Conservation (phyloP, 495 filamentous ascomycete species). For the Podospora tetraspora region DNA sequence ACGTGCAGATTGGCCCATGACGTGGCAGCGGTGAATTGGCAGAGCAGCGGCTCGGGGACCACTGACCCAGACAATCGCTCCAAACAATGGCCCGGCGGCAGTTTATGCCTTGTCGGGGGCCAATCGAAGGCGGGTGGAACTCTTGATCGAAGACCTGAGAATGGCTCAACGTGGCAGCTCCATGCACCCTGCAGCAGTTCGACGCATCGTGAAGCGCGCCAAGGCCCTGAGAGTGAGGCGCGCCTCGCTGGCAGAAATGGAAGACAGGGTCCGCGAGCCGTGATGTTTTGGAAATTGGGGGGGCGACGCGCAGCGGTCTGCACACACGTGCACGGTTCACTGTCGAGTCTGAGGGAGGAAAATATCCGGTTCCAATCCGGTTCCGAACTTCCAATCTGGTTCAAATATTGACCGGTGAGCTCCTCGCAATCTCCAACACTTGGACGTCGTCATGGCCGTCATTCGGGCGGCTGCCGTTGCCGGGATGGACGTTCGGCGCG, state of each 20-base stretch:
- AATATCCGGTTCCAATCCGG: background rate
- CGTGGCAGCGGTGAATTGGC: constrained; percentile 10
- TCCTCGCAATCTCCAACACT: background rate
- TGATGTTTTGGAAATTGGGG: background rate
- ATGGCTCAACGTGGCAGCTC: background rate
- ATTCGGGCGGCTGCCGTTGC: background rate
- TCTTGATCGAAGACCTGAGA: background rate
- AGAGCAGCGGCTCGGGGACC: background rate
- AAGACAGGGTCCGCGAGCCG: background rate
- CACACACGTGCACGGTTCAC: constrained; percentile 8
- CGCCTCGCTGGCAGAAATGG: background rate
- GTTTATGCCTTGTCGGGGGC: constrained; percentile 1
- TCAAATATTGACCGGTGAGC: background rate
- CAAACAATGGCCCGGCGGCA: constrained; percentile 1
- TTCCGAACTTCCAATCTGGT: background rate
- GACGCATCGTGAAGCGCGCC: background rate
- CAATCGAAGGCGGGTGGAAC: background rate
- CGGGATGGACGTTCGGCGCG: background rate
- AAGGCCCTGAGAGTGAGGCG: background rate
- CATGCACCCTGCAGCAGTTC: background rate
- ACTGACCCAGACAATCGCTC: background rate
- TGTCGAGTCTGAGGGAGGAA: background rate
- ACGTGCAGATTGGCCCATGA: background rate
- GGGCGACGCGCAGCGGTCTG: constrained; percentile 1
- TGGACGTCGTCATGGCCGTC: background rate